phyloP scores from a whole-genome alignment of 2,329 filamentous ascomycete species.

The Cadophora malorum region DNA sequence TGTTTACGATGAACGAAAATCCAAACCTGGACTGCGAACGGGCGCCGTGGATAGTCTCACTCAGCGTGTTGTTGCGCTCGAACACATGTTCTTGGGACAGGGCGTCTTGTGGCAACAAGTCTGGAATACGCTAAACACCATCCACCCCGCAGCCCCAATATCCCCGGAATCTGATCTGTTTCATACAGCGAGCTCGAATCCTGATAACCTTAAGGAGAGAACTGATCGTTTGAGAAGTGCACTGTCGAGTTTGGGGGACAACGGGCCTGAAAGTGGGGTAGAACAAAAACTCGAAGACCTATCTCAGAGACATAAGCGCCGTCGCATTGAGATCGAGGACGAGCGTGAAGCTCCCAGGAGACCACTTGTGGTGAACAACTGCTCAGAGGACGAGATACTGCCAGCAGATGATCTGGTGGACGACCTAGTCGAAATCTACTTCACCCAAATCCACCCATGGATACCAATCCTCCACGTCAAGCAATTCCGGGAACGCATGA shows the following conservation, averaged over 20 bases:
- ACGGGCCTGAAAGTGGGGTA: too few relatives aligned
- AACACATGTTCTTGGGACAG: conserved; percentile 37
- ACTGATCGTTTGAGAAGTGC: too few relatives aligned
- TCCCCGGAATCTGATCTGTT: not conserved
- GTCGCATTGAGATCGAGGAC: too few relatives aligned
- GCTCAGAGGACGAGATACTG: conserved; percentile 16
- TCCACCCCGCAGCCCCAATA: not conserved
- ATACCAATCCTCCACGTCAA: conserved; percentile 46
- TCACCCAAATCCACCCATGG: conserved; percentile 45
- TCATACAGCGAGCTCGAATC: not conserved
- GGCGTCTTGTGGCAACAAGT: conserved; percentile 36
- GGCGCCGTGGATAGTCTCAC: conserved; percentile 46
- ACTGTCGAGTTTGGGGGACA: too few relatives aligned
- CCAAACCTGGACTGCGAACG: conserved; percentile 44
- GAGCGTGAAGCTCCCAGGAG: too few relatives aligned
- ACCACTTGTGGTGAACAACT: not conserved
- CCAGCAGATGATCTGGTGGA: conserved; percentile 39
- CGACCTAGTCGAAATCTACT: conserved; percentile 44
- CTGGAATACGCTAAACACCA: conserved; percentile 14
- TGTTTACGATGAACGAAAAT: conserved; percentile 45
- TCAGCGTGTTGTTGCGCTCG: conserved; percentile 41
- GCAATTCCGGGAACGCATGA: conserved; percentile 42
- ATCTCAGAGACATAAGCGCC: too few relatives aligned
- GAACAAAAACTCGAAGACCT: too few relatives aligned
- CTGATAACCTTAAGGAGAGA: too few relatives aligned